phyloP scores from a whole-genome alignment of 2,329 filamentous ascomycete genomes.

The Mycosphaerella arachidis region DNA sequence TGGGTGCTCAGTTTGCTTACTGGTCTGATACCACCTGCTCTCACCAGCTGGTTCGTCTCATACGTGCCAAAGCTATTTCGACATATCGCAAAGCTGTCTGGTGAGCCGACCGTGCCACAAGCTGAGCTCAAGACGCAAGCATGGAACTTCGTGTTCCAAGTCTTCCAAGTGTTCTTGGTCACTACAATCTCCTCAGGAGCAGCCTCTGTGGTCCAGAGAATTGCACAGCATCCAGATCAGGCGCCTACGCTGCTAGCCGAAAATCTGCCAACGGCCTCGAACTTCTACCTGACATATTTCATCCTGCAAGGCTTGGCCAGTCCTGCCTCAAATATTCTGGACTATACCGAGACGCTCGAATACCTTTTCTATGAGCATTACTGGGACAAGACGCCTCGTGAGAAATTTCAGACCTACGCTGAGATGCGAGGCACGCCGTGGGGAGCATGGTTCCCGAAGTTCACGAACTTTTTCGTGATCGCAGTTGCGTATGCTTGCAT shows the following conservation, averaged over 20 bases:
- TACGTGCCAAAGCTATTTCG: constrained; percentile 35
- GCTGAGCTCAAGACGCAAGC: constrained; percentile 40
- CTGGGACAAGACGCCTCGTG: constrained; percentile 42
- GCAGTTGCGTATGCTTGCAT: constrained; percentile 47
- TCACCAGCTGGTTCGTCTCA: constrained; percentile 31
- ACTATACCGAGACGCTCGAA: constrained; percentile 32
- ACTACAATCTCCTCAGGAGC: constrained; percentile 38
- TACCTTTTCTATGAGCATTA: constrained; percentile 32
- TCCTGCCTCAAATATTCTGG: constrained; percentile 30
- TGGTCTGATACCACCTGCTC: constrained; percentile 31
- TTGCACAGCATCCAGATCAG: constrained; percentile 31
- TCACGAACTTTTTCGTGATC: constrained; percentile 42
- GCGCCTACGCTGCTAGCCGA: constrained; percentile 33
- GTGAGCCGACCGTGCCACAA: constrained; percentile 39
- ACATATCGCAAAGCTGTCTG: constrained; percentile 32
- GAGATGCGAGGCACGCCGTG: constrained; percentile 42
- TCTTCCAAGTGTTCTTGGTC: constrained; percentile 42
- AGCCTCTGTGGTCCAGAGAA: constrained; percentile 31
- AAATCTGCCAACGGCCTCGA: constrained; percentile 36
- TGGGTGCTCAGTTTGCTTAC: constrained; percentile 29
- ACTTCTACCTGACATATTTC: constrained; percentile 42
- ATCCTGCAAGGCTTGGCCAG: constrained; percentile 35
- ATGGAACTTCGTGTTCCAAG: constrained; percentile 39
- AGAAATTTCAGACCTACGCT: constrained; percentile 43
- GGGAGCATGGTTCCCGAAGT: constrained; percentile 46